These are phyloP conservation scores for Medakamo hakoo DNA, from an alignment of 139 green algal genomes.

Conservation along the genomic window DNA sequence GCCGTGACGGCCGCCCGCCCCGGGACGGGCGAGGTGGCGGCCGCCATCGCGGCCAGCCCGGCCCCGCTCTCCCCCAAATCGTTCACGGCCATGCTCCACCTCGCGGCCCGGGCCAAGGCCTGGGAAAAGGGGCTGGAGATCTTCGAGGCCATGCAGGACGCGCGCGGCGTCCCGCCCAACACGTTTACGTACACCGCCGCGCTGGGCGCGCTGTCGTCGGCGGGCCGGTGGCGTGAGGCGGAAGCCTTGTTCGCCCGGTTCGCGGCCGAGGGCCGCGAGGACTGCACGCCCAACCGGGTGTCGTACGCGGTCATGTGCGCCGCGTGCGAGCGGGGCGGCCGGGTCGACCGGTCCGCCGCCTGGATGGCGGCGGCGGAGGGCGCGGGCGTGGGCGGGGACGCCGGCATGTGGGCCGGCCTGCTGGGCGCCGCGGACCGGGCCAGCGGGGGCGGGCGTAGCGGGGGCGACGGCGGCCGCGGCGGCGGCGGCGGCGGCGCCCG, in stretches of 20 bases:
- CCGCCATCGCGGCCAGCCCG: neutral
- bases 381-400: neutral
- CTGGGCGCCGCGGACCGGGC: slow-evolving; percentile 1
- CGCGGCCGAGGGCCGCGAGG: slow-evolving; percentile 1
- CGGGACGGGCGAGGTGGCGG: neutral
- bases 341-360: no score
- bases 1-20: neutral
- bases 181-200: slow-evolving; percentile 18
- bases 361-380: neutral
- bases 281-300: slow-evolving; percentile 27
- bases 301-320: slow-evolving; percentile 19
- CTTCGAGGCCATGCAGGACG: slow-evolving; percentile 16
- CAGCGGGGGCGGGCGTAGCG: no score
- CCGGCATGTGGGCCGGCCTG: neutral
- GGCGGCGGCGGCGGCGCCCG: slow-evolving; percentile 20
- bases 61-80: slow-evolving; percentile 22
- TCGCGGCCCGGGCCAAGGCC: slow-evolving; percentile 13
- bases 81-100: slow-evolving; percentile 30
- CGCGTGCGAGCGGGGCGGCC: slow-evolving; percentile 21
- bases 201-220: slow-evolving; percentile 14
- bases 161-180: slow-evolving; percentile 12
- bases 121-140: slow-evolving; percentile 24
- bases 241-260: slow-evolving; percentile 27
- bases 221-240: slow-evolving; percentile 23
- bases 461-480: no score